phyloP scores from a whole-genome alignment of 2,329 filamentous ascomycete species.

The Pseudogymnoascus sp. region DNA sequence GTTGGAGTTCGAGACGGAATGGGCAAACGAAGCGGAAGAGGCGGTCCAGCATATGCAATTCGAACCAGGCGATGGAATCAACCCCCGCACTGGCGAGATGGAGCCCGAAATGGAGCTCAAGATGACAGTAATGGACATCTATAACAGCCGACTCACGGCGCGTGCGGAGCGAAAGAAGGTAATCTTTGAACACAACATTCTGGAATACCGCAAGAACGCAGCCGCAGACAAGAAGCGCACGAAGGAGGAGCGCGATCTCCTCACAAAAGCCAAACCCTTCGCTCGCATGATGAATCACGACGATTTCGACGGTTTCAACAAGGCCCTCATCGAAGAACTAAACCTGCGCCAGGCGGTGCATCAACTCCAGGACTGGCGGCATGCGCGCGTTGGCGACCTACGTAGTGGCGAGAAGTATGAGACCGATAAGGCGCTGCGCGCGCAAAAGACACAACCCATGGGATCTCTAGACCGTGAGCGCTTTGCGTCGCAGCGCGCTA shows the following conservation, averaged over 20 bases:
- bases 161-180: constrained; percentile 93
- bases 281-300: constrained; percentile 92
- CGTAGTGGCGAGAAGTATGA: constrained; percentile 88
- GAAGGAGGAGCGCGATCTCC: constrained; percentile 84
- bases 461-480: constrained; percentile 77
- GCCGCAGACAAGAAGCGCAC: constrained; percentile 88
- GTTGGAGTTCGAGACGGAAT: constrained; percentile 94
- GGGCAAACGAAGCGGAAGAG: constrained; percentile 96
- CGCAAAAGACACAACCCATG: constrained; percentile 62
- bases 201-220: constrained; percentile 89
- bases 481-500: constrained; percentile 62
- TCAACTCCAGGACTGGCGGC: constrained; percentile 91
- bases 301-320: constrained; percentile 80
- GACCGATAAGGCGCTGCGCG: constrained; percentile 69
- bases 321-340: constrained; percentile 81
- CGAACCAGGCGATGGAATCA: constrained; percentile 88
- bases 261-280: constrained; percentile 93
- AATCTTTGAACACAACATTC: constrained; percentile 86
- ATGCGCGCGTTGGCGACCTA: constrained; percentile 74
- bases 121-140: constrained; percentile 96
- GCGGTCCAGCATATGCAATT: constrained; percentile 98
- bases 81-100: constrained; percentile 71
- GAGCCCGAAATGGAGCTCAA: constrained; percentile 97
- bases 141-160: constrained; percentile 84
- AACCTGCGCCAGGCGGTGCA: constrained; percentile 82